Evolutionary conservation across 176 grass and related monocot genomes (phyloP).

Genomic region (Triticum turgidum): DNA sequence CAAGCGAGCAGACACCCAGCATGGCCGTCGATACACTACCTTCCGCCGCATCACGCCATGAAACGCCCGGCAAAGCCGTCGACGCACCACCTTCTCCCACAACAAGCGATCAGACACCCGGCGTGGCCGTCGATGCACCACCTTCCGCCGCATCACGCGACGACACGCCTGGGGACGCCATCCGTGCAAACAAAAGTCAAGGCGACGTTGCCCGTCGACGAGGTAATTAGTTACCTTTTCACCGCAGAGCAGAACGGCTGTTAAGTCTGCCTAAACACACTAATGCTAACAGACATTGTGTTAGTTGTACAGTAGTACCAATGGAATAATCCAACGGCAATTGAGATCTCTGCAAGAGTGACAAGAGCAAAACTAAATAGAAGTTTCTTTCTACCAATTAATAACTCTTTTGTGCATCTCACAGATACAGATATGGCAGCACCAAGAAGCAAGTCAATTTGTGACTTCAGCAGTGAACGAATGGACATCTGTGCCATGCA

Average conservation of each 20-base stretch:
- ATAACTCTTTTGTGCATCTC: not conserved
- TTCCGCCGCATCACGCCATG: no score
- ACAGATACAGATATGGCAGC: not conserved
- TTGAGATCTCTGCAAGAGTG: no score
- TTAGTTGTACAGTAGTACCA: no score
- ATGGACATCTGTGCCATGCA: slow-evolving; percentile 53
- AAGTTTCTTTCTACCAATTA: not conserved
- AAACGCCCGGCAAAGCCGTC: not conserved
- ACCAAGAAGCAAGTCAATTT: slow-evolving; percentile 26
- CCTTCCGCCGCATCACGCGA: no score
- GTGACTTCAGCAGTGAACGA: slow-evolving; percentile 33
- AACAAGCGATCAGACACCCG: no score
- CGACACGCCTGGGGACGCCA: no score
- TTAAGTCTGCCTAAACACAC: not conserved
- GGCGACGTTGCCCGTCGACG: no score
- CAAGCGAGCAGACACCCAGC: not conserved
- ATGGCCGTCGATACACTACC: no score
- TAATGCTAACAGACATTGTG: no score
- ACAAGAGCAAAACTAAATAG: no score
- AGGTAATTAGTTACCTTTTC: not conserved
- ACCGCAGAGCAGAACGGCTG: not conserved
- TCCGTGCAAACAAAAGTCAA: not conserved
- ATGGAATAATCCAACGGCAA: no score
- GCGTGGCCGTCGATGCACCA: no score
- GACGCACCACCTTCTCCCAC: not conserved